Conservation (phyloP, 2,329 filamentous ascomycete species). For the Aspergillus flavus region DNA sequence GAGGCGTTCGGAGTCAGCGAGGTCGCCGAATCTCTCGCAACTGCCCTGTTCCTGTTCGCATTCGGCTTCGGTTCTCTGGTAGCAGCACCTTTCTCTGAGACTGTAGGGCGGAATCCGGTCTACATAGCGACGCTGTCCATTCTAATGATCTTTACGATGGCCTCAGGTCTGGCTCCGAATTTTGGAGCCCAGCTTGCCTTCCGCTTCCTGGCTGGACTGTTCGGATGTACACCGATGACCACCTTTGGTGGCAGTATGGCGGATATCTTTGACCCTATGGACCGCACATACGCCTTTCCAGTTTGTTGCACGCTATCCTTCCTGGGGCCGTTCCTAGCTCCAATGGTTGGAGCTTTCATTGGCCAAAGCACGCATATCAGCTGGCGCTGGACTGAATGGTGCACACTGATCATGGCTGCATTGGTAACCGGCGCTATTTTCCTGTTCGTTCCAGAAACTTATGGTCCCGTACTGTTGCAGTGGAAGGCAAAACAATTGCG, state of each 20-base stretch:
- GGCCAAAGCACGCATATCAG: constrained; percentile 37
- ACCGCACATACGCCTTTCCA: constrained; percentile 53
- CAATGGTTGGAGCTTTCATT: constrained; percentile 51
- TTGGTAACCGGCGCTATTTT: constrained; percentile 39
- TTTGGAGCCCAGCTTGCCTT: constrained; percentile 52
- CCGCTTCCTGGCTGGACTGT: constrained; percentile 53
- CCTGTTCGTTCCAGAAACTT: constrained; percentile 55
- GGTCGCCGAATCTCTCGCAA: constrained; percentile 48
- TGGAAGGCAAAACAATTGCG: constrained; percentile 50
- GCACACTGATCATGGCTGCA: constrained; percentile 42
- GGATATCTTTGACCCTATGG: constrained; percentile 51
- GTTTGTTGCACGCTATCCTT: constrained; percentile 52
- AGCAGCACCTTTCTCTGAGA: constrained; percentile 52
- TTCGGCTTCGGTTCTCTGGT: constrained; percentile 53
- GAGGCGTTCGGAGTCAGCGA: constrained; percentile 47
- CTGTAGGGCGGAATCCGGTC: constrained; percentile 50
- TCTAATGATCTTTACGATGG: constrained; percentile 55
- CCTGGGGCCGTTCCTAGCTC: constrained; percentile 38
- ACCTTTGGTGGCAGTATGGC: constrained; percentile 48
- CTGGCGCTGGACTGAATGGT: constrained; percentile 55
- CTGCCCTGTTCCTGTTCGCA: constrained; percentile 44
- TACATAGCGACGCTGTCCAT: constrained; percentile 51
- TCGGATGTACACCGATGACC: constrained; percentile 47
- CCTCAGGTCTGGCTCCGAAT: constrained; percentile 50
- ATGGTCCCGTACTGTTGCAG: constrained; percentile 48